phyloP scores from a whole-genome alignment of 257 asterid species.

The Rhazya stricta region DNA sequence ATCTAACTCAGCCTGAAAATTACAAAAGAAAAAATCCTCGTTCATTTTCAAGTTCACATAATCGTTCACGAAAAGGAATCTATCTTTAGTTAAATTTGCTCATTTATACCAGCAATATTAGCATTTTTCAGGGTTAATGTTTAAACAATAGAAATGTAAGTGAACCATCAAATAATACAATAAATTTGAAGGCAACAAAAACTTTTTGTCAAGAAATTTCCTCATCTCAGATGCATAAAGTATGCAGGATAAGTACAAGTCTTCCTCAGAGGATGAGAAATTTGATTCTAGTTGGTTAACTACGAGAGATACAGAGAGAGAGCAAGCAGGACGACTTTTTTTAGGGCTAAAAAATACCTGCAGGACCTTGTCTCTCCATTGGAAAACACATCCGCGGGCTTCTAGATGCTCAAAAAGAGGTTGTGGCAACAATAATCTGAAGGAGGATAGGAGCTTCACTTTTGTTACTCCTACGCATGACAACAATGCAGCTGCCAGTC shows the following conservation, averaged over 20 bases:
- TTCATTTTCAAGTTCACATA: neutral
- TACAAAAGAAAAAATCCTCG: conserved; percentile 2
- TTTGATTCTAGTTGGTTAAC: neutral
- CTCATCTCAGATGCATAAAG: neutral
- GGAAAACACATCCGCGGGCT: conserved; percentile 74
- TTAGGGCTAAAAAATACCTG: conserved; percentile 42
- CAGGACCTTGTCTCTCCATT: conserved; percentile 65
- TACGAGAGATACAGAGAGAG: neutral
- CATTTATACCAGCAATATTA: neutral
- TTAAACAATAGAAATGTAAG: neutral
- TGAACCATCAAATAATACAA: neutral
- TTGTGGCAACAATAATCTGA: conserved; percentile 52
- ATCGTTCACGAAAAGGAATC: neutral
- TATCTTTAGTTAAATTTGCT: neutral
- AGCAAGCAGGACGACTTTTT: neutral
- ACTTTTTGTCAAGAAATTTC: neutral
- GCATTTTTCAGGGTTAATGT: neutral
- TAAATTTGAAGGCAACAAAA: neutral
- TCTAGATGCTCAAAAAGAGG: conserved; percentile 54
- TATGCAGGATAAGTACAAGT: neutral
- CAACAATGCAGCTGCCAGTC: conserved; percentile 62
- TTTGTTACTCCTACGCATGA: conserved; percentile 80
- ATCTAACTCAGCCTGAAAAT: conserved; percentile 65
- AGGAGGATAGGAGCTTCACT: conserved; percentile 67
- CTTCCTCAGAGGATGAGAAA: neutral